Conservation (phyloP, 1,284 basidiomycete genomes). For the Erythrobasidium hasegawianum region DNA sequence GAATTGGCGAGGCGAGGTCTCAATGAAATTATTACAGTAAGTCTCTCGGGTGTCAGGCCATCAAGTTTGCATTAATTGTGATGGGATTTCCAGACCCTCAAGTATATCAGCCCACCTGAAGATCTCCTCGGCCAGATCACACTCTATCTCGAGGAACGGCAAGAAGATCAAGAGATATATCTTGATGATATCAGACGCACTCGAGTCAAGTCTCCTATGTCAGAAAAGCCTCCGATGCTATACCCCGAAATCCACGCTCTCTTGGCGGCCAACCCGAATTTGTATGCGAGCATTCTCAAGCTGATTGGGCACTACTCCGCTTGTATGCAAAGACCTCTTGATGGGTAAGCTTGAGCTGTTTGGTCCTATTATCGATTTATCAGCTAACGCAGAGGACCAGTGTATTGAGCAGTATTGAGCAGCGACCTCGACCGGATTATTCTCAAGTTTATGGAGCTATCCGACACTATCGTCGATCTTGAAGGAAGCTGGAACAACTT, state of each 20-base stretch:
- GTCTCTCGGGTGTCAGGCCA: no score
- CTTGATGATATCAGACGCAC: constrained; percentile 11
- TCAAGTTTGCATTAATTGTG: no score
- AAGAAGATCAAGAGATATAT: constrained; percentile 76
- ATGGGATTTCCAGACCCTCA: constrained; percentile 57
- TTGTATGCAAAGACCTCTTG: no score
- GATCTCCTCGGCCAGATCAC: constrained; percentile 67
- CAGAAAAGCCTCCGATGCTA: not conserved
- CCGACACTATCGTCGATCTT: constrained; percentile 59
- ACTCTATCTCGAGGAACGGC: constrained; percentile 79
- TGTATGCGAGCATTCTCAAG: constrained; percentile 50
- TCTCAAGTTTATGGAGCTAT: constrained; percentile 66
- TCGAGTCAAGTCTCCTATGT: no score
- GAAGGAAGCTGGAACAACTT: constrained; percentile 64
- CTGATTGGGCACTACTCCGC: constrained; percentile 63
- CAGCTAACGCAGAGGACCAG: no score
- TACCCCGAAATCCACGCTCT: constrained; percentile 4
- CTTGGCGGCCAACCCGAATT: constrained; percentile 3
- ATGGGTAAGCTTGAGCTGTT: no score
- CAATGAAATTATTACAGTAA: constrained; percentile 74
- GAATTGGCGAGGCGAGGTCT: constrained; percentile 75
- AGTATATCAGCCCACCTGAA: constrained; percentile 72
- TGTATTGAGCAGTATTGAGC: no score
- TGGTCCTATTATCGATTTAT: no score
- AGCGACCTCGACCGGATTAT: constrained; percentile 52